Conservation (phyloP, 306 rosid species). For the Castanea crenata region DNA sequence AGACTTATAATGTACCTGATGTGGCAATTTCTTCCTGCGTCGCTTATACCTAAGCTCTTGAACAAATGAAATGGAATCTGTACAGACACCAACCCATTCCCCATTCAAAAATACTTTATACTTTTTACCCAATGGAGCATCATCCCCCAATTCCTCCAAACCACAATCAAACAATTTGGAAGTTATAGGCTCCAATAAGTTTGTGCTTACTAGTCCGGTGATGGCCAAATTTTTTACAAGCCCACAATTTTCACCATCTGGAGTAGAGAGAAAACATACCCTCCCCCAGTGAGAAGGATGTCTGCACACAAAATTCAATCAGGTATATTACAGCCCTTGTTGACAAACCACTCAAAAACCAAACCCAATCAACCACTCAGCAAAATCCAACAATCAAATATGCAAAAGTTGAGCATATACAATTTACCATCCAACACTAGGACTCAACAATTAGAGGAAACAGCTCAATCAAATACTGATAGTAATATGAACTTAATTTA, state of each 20-base stretch:
- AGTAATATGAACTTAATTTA: neutral
- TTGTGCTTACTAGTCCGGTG: conserved; percentile 80
- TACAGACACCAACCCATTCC: conserved; percentile 89
- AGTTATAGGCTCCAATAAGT: conserved; percentile 37
- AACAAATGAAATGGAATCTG: conserved; percentile 61
- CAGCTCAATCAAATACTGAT: neutral
- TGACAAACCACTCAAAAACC: conserved; percentile 2
- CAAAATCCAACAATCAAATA: neutral
- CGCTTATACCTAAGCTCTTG: conserved; percentile 52
- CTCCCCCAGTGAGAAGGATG: conserved; percentile 99
- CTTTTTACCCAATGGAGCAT: conserved; percentile 54
- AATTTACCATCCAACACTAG: neutral
- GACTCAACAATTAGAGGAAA: neutral
- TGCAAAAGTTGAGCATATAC: neutral
- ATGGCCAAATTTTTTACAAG: conserved; percentile 85
- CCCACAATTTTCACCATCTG: conserved; percentile 99
- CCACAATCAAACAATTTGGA: conserved; percentile 56
- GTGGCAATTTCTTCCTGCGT: conserved; percentile 54
- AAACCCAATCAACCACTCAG: neutral
- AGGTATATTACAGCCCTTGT: conserved; percentile 11
- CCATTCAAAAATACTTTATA: conserved; percentile 79
- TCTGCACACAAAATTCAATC: conserved; percentile 52
- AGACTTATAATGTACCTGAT: conserved; percentile 59
- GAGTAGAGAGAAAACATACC: conserved; percentile 94
- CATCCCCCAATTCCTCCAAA: conserved; percentile 74